Evolutionary conservation across 1,139 yeast species (phyloP), one percentile per base, ranked within the genome.

Genomic region (Taiozyma onychis): DNA sequence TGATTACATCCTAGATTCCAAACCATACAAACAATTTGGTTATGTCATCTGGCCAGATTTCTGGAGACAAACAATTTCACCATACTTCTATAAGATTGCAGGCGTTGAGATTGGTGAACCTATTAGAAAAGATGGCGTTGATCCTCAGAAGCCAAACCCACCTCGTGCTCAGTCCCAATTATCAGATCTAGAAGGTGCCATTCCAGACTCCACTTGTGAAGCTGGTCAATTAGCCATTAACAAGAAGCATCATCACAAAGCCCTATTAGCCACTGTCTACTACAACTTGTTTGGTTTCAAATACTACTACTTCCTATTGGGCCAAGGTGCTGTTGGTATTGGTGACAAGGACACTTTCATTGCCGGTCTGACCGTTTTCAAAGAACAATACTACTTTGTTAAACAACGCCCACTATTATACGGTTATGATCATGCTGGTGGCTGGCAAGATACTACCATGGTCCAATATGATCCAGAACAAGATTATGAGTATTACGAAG

Each of bases 311-410:
- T 74, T 76, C 16, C 61, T 81, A 48, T 64, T 80, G 46, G 75
- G 80, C 13, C 83, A 79, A 64, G 82, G 82, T 54, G 77, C 81
- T 32, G 79, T 83, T 6, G 84, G 84, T 45, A 80, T 79, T 62
- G 85, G 85, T 55, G 85, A 80, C 61, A 81, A 81, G 59, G 87
- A 82, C 57, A 81, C 86, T 0, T 77, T 80, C 54, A 72, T 78
- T 44, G 81, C 84, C 1, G 85, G 85, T 4, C 81, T 86, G 22
- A 78, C 77, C 54, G 76, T 69, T 30, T 68, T 78, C 52, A 64
- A 67, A 1, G 69, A 72, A 48, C 78, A 81, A 3, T 80, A 71
- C 60, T 81, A 79, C 61, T 85, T 81, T 63, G 81, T 79, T 13
- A 70, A 72, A 51, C 58, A 50, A 70, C 59, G 64, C 34, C 64